Base-by-base conservation (phyloP, 345 rosid genomes). In the Salix suchowensis region DNA sequence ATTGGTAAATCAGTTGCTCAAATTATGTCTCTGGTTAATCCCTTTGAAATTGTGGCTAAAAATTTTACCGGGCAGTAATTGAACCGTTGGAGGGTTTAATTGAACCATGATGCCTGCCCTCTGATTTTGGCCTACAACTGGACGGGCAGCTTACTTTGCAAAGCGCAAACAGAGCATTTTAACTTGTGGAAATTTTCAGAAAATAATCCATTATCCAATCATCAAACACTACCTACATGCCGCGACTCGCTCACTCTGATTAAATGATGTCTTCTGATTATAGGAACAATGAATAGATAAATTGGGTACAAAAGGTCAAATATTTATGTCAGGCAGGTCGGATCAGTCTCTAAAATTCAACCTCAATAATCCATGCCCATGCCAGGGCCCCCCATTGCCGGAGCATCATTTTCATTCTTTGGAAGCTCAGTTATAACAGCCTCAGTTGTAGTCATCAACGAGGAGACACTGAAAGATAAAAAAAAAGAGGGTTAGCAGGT, bases 401-500 rank as follows among this genome's bases (percentile, higher is more conserved):
- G 82, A 32, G 83, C 87, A 28, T 86, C 93, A 78, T 82, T 88
- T 74, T 91, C 96, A 10, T 95, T 96, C 84, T 89, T 88, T 7
- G 99, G 94, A 70, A 91, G 94, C 74, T 95, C 99, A 23, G 84
- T 84, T 65, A 91, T 92, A 40, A 93, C 84, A 12, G 99, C 98
- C 82, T 95, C 99, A 2, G 96, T 95, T 1, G 99, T 95, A 5
- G 98, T 93, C 93, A 91, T 88, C 91, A 95, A 87, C 4, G 98
- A 91, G 2, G 94, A 90, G 5, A 95, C 94, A 72, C 98, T 95
- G 91, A 77, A 82, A 15, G 5, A 36, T 36, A 32, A 46, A 37
- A n/a, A 62, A 37, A 4, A 36, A 37, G 12, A 39, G 1, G 12
- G 46, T 40, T 10, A 73, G 10, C 1, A 7, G 28, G 11, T n/a